These are phyloP conservation scores for Fraxinus sp. DNA, from an alignment of 305 asterid species.

Conservation along the genomic window DNA sequence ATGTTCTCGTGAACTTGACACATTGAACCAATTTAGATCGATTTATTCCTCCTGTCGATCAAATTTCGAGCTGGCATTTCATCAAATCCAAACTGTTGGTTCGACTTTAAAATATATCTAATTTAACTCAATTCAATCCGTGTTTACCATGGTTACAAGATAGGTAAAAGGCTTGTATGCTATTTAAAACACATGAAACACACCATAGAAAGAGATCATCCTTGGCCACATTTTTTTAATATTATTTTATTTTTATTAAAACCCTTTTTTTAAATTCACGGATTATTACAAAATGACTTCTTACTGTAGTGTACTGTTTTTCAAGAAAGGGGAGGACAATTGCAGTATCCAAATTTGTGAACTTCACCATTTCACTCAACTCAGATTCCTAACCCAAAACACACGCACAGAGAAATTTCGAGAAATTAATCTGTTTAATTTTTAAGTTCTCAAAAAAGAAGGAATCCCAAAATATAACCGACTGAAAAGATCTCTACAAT, in stretches of 20 bases:
- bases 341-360: neutral
- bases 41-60: no score
- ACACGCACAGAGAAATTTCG: slow-evolving; percentile 1
- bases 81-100: neutral
- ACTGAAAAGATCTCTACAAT: neutral
- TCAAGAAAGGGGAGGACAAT: no score
- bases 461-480: neutral
- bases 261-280: neutral
- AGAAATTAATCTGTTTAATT: neutral
- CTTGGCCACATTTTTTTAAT: neutral
- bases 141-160: neutral
- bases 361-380: neutral
- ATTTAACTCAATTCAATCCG: no score
- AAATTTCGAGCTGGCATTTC: neutral
- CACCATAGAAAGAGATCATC: neutral
- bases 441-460: neutral
- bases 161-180: neutral
- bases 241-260: neutral
- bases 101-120: no score
- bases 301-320: no score
- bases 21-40: neutral
- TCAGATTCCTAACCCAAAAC: slow-evolving; percentile 26
- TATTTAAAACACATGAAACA: neutral
- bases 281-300: neutral
- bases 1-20: neutral